Evolutionary conservation across 1,284 basidiomycete species (phyloP).

Genomic region (Microbotryum violaceum): DNA sequence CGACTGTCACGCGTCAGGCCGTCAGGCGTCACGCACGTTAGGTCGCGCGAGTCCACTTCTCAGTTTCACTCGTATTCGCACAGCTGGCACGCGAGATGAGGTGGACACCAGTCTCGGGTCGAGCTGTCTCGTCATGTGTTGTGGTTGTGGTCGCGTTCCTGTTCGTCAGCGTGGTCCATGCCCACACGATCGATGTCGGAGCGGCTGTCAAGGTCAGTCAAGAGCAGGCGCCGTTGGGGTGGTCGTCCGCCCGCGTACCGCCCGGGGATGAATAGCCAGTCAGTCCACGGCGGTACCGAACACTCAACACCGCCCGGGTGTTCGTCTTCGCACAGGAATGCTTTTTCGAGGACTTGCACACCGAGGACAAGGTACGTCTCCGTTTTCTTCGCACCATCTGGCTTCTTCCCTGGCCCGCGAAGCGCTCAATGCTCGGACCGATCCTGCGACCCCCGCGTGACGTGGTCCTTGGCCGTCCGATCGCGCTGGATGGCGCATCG

Average conservation of each 20-base stretch:
- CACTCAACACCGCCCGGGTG: slow-evolving; percentile 48
- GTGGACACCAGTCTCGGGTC: no score
- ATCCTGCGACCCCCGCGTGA: background rate
- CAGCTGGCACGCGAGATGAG: no score
- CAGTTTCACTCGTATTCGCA: no score
- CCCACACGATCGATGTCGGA: slow-evolving; percentile 32
- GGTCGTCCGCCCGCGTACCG: background rate
- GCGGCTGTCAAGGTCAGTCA: slow-evolving; percentile 3
- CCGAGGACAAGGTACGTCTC: slow-evolving; percentile 73
- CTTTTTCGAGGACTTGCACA: slow-evolving; percentile 95
- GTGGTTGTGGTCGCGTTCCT: no score
- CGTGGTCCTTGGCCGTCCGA: no score
- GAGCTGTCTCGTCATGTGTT: no score
- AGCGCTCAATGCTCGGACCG: background rate
- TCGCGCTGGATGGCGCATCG: no score
- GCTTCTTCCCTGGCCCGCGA: background rate
- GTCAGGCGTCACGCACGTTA: no score
- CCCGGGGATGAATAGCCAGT: no score
- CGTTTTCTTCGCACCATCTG: slow-evolving; percentile 11
- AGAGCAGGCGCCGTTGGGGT: background rate
- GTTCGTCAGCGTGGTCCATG: background rate
- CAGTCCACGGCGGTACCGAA: background rate
- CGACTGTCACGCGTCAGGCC: no score
- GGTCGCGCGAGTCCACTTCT: no score
- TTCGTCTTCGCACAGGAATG: slow-evolving; percentile 80